Evolutionary conservation across 257 asterid species (phyloP), one percentile per base, ranked within the genome.

Genomic region (Lycium barbarum): DNA sequence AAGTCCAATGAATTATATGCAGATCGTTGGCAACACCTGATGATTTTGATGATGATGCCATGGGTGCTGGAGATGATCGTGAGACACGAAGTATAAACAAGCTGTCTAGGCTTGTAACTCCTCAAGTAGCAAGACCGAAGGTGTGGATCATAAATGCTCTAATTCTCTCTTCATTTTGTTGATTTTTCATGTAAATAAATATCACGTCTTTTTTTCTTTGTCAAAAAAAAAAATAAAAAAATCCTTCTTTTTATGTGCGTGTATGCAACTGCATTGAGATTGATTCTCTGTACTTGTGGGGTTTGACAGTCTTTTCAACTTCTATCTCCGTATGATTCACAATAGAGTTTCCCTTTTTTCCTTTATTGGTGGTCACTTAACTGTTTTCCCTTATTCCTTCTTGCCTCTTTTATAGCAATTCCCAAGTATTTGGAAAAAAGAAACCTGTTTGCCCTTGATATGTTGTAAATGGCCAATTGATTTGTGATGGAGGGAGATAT

Each of bases 1-100:
- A 82, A 36, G 83, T 73, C 62, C 63, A 76, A 80, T 90, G 81
- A 62, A 82, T 76, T 76, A 83, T 79, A 35, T 67, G 22, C 84
- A 97, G 99, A 70, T 90, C 91, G 85, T 92, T 97, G 58, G 99
- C 95, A 94, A 93, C 98, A 58, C 81, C 89, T 18, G 97, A 91
- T 85, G 99, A 97, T 91, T 95, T 91, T 89, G 95, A 91, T 88
- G 99, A 94, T 81, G 99, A 97, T 62, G 91, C 93, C 53, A 85
- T 89, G 88, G 94, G 88, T 82, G 94, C 88, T 38, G 87, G 58
- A 72, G 74, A 47, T 87, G 66, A 85, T 76, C 79, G 79, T 83
- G 87, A 88, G 61, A 86, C 83, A 85, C 83, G 86, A 33, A 87
- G 81, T 85, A 84, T 90, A 68, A 89, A 84, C 66, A 89, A 82